These are phyloP conservation scores for Gigaspora rosea DNA, from an alignment of 192 early-diverging fungal species.

Conservation along the genomic window DNA sequence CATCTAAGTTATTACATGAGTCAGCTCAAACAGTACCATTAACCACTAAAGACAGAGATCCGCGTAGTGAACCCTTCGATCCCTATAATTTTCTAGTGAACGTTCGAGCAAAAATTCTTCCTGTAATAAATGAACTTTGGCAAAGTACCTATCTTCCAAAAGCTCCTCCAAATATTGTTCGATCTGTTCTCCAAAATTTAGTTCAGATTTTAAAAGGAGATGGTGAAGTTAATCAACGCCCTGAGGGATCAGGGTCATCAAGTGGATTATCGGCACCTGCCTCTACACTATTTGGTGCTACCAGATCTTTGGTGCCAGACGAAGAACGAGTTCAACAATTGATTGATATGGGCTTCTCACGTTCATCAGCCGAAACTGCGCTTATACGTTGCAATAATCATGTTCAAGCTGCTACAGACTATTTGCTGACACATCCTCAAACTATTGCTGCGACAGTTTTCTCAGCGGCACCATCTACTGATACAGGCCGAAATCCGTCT, in stretches of 20 bases:
- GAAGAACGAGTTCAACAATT: conserved; percentile 68
- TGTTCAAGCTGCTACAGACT: conserved; percentile 81
- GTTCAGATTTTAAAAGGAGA: conserved; percentile 72
- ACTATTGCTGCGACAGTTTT: conserved; percentile 45
- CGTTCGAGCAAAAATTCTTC: conserved; percentile 62
- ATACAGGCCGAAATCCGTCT: conserved; percentile 22
- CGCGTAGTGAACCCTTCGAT: conserved; percentile 66
- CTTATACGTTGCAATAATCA: conserved; percentile 77
- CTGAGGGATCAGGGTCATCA: conserved; percentile 14
- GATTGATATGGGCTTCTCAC: conserved; percentile 86
- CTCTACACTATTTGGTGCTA: conserved; percentile 38
- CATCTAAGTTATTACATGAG: conserved; percentile 72
- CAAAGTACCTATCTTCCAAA: conserved; percentile 57
- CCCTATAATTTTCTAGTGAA: conserved; percentile 67
- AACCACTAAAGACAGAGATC: conserved; percentile 57
- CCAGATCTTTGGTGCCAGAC: conserved; percentile 57
- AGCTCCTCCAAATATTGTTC: conserved; percentile 56
- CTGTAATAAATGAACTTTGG: conserved; percentile 66
- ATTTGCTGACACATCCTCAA: conserved; percentile 75
- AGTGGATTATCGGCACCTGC: conserved; percentile 20
- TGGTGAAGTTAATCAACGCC: conserved; percentile 60
- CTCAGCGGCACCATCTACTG: conserved; percentile 39
- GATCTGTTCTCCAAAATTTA: conserved; percentile 61
- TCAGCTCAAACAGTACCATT: conserved; percentile 66
- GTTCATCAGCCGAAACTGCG: conserved; percentile 74